Evolutionary conservation across 305 asterid genomes (phyloP), one percentile per base, ranked within the genome.

Genomic region (Lippia alba): DNA sequence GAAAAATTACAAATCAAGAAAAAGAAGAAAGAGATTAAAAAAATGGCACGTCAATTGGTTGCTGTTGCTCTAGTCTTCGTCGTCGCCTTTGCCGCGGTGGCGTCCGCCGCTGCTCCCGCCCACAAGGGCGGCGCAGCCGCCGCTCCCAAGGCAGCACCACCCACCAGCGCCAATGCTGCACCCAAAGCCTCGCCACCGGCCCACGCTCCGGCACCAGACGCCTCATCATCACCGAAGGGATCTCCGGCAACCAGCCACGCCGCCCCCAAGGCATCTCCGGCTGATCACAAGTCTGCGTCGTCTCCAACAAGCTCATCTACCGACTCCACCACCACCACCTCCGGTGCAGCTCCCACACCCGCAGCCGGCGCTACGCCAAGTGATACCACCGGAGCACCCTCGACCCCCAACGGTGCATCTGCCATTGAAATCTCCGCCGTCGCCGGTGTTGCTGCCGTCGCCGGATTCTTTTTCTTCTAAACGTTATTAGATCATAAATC

Each of bases 391-490:
- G 40, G 57, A 44, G 0, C 74, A 60, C 40, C 30, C 30, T 1
- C 24, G 61, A 5, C 33, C n/a, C n/a, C n/a, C 20, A 55, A 66
- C 9, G 71, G 44, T 11, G 76, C 80, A 4, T 7, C 76, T 39
- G 56, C 74, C 24, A 72, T 84, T 69, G 79, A 77, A 45, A 60
- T 77, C 59, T 79, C 86, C 3, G 77, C 74, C 1, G 45, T 48
- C 44, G 71, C 73, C 8, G 82, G 73, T 4, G 79, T 66, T 50
- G 85, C 85, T 6, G 70, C 76, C 2, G 68, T 65, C 3, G 84
- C 83, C 54, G 83, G 80, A 53, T 67, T 79, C 76, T 81, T 82
- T 67, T 54, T 61, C 75, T 79, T 78, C 45, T 78, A 66, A 80
- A 44, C 10, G 49, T 24, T 3, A 36, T 36, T 36, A 36, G 41